phyloP scores from a whole-genome alignment of 2,329 filamentous ascomycete species.

The Aspergillus sp. region DNA sequence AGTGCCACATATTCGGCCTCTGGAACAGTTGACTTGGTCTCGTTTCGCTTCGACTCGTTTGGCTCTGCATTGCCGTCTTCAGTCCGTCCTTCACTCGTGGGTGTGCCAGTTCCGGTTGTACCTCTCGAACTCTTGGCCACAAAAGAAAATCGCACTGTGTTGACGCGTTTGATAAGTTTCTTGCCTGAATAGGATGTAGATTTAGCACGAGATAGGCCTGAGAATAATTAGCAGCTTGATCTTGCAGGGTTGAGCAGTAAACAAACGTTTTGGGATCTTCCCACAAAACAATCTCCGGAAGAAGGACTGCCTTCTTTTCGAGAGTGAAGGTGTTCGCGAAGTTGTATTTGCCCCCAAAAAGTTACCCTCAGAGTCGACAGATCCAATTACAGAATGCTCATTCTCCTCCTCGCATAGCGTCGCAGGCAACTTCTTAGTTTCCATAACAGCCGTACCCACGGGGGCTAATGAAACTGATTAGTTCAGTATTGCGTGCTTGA shows the following conservation, averaged over 20 bases:
- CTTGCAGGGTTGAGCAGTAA: neutral
- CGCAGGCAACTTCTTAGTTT: constrained; percentile 7
- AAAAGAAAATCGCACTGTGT: constrained; percentile 25
- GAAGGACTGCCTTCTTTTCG: constrained; percentile 15
- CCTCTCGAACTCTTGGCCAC: constrained; percentile 16
- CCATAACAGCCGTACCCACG: constrained; percentile 3
- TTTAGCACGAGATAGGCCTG: constrained; percentile 19
- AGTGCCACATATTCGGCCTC: constrained; percentile 14
- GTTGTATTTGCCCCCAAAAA: constrained; percentile 5
- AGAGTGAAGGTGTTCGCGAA: constrained; percentile 4
- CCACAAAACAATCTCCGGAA: constrained; percentile 22
- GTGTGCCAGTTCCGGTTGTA: constrained; percentile 8
- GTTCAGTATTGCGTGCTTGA: neutral
- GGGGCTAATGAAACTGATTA: constrained; percentile 2
- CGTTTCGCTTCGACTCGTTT: constrained; percentile 5
- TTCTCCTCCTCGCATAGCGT: constrained; percentile 18
- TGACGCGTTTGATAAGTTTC: constrained; percentile 22
- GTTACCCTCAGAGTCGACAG: constrained; percentile 8
- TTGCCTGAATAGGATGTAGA: constrained; percentile 17
- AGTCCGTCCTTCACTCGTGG: constrained; percentile 8
- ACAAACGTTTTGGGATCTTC: constrained; percentile 19
- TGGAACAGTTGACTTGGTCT: constrained; percentile 5
- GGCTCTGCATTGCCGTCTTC: constrained; percentile 1
- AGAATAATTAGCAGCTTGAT: constrained; percentile 2
- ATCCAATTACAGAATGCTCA: constrained; percentile 5